A percentile compares a stretch with the other conserved stretches of the same genome.
Conservation (phyloP, 352 stramenopile species). For the Phytopythium kandeliae region DNA sequence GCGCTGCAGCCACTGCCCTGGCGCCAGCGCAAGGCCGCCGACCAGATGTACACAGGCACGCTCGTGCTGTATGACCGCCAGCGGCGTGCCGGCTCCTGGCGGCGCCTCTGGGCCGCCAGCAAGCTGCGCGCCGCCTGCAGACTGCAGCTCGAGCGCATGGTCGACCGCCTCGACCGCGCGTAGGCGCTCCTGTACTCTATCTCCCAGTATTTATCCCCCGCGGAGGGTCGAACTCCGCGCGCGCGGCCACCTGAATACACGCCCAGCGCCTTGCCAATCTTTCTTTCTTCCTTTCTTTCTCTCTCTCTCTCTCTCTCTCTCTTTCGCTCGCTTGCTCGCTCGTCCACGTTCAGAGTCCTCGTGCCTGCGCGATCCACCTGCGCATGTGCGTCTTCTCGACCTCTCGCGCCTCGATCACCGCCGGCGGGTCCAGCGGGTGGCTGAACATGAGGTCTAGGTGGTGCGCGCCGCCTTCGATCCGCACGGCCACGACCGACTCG, state of each 20-base stretch:
- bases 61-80: slow-evolving; percentile 70
- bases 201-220: slow-evolving; percentile 4
- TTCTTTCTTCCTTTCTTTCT: not conserved
- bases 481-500: slow-evolving; percentile 44
- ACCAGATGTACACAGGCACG: slow-evolving; percentile 55
- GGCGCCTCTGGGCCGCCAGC: slow-evolving; percentile 30
- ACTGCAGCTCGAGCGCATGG: slow-evolving; percentile 48
- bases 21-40: slow-evolving; percentile 23
- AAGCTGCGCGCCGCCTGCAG: slow-evolving; percentile 34
- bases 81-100: slow-evolving; percentile 33
- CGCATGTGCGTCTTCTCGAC: slow-evolving; percentile 46
- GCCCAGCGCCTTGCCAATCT: slow-evolving; percentile 61
- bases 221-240: slow-evolving; percentile 36
- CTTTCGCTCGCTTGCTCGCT: too few relatives aligned
- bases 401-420: slow-evolving; percentile 27
- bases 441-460: slow-evolving; percentile 85
- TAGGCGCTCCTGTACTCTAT: not conserved
- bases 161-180: slow-evolving; percentile 44
- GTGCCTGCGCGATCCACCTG: slow-evolving; percentile 47
- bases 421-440: slow-evolving; percentile 45
- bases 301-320: too few relatives aligned
- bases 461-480: slow-evolving; percentile 25
- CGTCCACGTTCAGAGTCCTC: too few relatives aligned
- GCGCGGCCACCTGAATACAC: slow-evolving; percentile 37
- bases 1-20: slow-evolving; percentile 17